Evolutionary conservation across 148 eudicot genomes (phyloP).

Genomic region (Selenicereus undatus): DNA sequence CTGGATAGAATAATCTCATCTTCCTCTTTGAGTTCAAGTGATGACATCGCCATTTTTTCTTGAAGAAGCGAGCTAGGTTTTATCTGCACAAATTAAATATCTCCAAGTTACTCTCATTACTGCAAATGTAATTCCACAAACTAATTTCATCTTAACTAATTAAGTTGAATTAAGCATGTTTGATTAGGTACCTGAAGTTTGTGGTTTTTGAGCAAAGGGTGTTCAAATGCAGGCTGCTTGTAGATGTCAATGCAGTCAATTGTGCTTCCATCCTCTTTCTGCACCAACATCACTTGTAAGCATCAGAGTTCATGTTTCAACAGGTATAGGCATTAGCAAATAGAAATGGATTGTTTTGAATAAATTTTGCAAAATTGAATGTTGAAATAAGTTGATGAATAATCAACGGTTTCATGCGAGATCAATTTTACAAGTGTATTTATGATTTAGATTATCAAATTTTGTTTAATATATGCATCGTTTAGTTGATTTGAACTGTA

Average conservation of each 20-base stretch:
- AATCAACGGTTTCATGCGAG: no score
- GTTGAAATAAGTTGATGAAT: no score
- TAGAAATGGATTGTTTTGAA: no score
- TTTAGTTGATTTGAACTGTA: no score
- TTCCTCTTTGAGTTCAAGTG: background rate
- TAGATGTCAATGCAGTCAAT: slow-evolving; percentile 19
- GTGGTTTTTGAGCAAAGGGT: slow-evolving; percentile 22
- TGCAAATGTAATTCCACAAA: background rate
- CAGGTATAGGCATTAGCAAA: no score
- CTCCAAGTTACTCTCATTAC: background rate
- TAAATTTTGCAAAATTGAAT: no score
- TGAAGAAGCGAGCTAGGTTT: slow-evolving; percentile 7
- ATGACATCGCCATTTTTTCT: background rate
- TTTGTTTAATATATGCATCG: no score
- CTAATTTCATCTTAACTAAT: background rate
- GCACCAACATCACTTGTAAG: background rate
- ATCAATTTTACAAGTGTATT: no score
- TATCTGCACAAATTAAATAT: background rate
- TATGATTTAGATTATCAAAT: no score
- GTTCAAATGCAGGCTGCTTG: slow-evolving; percentile 24
- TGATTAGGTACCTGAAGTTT: slow-evolving; percentile 12
- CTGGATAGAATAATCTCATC: background rate
- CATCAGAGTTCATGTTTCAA: no score
- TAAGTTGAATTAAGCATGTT: no score
- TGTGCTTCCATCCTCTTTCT: slow-evolving; percentile 13